Evolutionary conservation across 140 eudicot species (phyloP), one percentile per base, ranked within the genome.

Genomic region (Bidens hawaiensis): DNA sequence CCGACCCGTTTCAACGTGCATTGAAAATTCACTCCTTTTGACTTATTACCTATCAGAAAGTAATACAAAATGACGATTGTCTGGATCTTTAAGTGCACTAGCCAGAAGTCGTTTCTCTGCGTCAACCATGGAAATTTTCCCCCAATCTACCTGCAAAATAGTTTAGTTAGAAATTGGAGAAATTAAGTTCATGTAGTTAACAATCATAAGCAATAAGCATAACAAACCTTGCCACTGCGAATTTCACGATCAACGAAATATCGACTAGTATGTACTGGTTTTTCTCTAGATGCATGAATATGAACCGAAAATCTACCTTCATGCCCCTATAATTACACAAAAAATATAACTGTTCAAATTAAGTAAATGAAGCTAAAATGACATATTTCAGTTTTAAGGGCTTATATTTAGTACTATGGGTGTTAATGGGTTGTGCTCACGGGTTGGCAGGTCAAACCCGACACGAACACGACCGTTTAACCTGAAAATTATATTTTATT

Each of bases 41-140:
- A 27, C 14, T 36, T 9, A 15, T 38, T 38, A 38, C 97, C 95
- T 90, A 68, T 90, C 97, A 3, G 97, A 90, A 54, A 90, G 97
- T 62, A 90, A 74, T 17, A 90, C 95, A 81, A 90, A 90, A 21
- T 90, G 97, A 13, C 77, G 94, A 66, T 90, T 90, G 60, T 86
- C 94, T 2, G 94, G 82, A 78, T 90, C 97, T 58, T 72, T 75
- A 2, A 90, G 81, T 63, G 97, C 97, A 79, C 83, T 73, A 30
- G 83, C 95, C 45, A 90, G 47, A 55, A 90, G 97, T 15, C 97
- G 76, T 65, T 81, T 82, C 73, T 90, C 97, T 64, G 97, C 97
- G 77, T 90, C 95, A 27, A 90, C 79, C 97, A 90, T 90, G 19
- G 97, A 90, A 58, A 86, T 84, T 66, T 79, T 78, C 33, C 97